A percentile compares a stretch with the other conserved stretches of the same genome.
Evolutionary conservation across 129 eudicot species (phyloP).

Genomic region (Gnaphalium uliginosum): DNA sequence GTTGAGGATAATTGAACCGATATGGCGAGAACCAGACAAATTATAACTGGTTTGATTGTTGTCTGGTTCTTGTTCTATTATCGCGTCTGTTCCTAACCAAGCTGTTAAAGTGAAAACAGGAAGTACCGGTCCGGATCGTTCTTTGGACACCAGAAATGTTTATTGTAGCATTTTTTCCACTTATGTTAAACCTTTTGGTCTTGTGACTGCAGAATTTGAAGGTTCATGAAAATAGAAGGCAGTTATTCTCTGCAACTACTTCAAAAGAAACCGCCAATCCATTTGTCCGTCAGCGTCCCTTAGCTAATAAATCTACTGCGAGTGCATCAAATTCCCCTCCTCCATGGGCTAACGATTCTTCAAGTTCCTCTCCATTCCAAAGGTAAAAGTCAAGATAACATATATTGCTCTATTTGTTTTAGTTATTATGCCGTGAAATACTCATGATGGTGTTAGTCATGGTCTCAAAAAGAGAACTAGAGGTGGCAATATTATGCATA

Average conservation of each 20-base stretch:
- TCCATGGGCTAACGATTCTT: conserved; percentile 79
- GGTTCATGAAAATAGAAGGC: conserved; percentile 86
- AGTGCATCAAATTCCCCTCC: conserved; percentile 65
- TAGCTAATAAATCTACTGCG: conserved; percentile 54
- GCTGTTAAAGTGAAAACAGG: not conserved
- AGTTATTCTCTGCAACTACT: conserved; percentile 65
- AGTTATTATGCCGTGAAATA: not conserved
- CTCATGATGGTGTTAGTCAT: not conserved
- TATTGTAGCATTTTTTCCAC: not conserved
- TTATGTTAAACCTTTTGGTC: conserved; percentile 1
- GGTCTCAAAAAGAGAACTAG: not conserved
- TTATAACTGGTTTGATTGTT: not conserved
- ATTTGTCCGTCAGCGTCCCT: conserved; percentile 88
- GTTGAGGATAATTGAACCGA: not conserved
- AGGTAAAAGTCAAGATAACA: conserved; percentile 44
- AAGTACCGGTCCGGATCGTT: not conserved
- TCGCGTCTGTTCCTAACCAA: not conserved
- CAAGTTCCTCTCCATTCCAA: conserved; percentile 65
- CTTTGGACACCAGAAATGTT: not conserved
- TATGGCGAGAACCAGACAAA: not conserved
- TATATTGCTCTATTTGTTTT: not conserved
- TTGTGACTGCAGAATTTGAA: conserved; percentile 67
- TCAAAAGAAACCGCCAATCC: conserved; percentile 75
- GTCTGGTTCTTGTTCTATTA: not conserved
- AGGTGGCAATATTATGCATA: too few species aligned